Percentiles rank a stretch among this genome's conserved stretches.
Evolutionary conservation across 495 filamentous ascomycete species (phyloP).

Genomic region (Glarea lozoyensis): DNA sequence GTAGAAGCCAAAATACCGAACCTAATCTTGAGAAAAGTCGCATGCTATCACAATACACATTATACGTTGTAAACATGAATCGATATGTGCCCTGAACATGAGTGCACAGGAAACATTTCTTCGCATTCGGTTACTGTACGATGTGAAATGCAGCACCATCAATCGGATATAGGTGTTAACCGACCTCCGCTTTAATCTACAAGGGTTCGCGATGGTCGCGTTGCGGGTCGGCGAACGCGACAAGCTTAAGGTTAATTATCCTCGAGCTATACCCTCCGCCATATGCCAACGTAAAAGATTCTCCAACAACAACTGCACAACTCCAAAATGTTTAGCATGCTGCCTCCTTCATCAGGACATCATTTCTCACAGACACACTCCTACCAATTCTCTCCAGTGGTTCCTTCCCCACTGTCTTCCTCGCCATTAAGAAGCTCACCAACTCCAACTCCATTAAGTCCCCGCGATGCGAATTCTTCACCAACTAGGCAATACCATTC

Average conservation of each 20-base stretch:
- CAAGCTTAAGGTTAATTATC: background rate
- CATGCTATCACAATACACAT: too few species aligned
- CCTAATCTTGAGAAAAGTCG: too few species aligned
- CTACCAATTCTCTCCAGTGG: constrained; percentile 7
- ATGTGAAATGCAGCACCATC: background rate
- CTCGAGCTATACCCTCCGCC: background rate
- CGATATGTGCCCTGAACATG: too few species aligned
- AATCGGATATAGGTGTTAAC: background rate
- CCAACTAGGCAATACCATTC: too few species aligned
- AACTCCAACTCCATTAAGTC: background rate
- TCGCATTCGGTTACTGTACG: too few species aligned
- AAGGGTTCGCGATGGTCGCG: background rate
- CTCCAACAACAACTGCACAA: background rate
- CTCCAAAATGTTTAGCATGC: constrained; percentile 12
- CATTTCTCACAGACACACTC: constrained; percentile 1
- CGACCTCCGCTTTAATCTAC: too few species aligned
- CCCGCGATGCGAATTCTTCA: background rate
- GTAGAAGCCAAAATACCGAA: too few species aligned
- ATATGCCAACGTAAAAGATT: background rate
- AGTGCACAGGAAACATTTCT: too few species aligned
- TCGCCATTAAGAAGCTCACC: constrained; percentile 9
- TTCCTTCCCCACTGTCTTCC: constrained; percentile 17
- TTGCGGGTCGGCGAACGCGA: background rate
- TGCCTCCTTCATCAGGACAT: constrained; percentile 5
- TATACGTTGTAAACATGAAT: too few species aligned